phyloP scores from a whole-genome alignment of 2,329 filamentous ascomycete species.

The Coleophoma crateriformis region DNA sequence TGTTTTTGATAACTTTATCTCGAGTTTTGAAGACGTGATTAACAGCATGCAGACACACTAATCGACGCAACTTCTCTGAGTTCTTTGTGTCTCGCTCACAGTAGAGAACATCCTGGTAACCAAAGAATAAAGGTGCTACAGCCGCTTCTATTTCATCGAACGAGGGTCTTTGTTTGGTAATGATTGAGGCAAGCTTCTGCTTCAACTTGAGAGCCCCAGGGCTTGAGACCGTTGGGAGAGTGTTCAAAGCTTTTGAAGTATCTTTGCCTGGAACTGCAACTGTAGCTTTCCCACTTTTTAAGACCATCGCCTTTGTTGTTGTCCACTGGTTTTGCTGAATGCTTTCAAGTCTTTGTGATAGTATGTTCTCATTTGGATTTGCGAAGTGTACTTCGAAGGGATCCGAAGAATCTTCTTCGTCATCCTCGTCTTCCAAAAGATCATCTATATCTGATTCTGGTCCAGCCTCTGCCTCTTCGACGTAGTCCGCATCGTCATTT shows the following conservation, averaged over 20 bases:
- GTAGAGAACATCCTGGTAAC: slow-evolving; percentile 76
- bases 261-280: slow-evolving; percentile 39
- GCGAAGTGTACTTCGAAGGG: slow-evolving; percentile 81
- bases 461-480: slow-evolving; percentile 45
- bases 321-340: slow-evolving; percentile 46
- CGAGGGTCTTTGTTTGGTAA: slow-evolving; percentile 44
- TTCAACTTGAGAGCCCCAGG: slow-evolving; percentile 58
- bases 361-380: slow-evolving; percentile 54
- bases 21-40: slow-evolving; percentile 95
- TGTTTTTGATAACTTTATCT: slow-evolving; percentile 90
- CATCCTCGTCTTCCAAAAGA: slow-evolving; percentile 29
- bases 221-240: slow-evolving; percentile 18
- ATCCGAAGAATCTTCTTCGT: slow-evolving; percentile 52
- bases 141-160: slow-evolving; percentile 60
- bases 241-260: slow-evolving; percentile 17
- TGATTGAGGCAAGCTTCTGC: slow-evolving; percentile 55
- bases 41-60: slow-evolving; percentile 76
- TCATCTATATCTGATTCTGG: slow-evolving; percentile 29
- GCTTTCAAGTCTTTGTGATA: slow-evolving; percentile 47
- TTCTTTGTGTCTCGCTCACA: slow-evolving; percentile 67
- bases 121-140: slow-evolving; percentile 69
- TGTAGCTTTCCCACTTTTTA: slow-evolving; percentile 43
- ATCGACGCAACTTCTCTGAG: slow-evolving; percentile 60
- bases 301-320: slow-evolving; percentile 33
- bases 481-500: slow-evolving; percentile 29